Evolutionary conservation across 768 basidiomycete genomes (phyloP).

Genomic region (Rhodotorula toruloides): DNA sequence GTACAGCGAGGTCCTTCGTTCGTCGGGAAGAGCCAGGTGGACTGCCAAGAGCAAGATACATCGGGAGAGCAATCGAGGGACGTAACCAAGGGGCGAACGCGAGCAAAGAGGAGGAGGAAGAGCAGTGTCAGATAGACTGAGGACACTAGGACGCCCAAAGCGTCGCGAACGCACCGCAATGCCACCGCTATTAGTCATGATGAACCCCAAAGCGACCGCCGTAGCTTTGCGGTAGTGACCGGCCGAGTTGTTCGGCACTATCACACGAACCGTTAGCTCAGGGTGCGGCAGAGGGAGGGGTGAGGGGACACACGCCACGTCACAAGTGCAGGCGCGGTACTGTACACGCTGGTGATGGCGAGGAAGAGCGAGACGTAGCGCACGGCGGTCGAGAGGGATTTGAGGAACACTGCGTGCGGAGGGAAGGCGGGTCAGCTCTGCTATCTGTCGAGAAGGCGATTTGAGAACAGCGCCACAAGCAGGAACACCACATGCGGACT

Average conservation of each 20-base stretch:
- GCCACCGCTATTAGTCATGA: constrained; percentile 48
- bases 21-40: constrained; percentile 49
- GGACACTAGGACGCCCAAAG: background rate
- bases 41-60: too few species aligned
- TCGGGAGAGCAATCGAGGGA: too few species aligned
- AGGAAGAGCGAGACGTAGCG: constrained; percentile 23
- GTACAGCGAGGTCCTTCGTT: constrained; percentile 54
- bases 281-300: background rate
- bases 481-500: constrained; percentile 59
- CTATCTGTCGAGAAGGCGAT: too few species aligned
- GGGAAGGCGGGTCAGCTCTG: too few species aligned
- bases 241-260: constrained; percentile 20
- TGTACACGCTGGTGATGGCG: constrained; percentile 22
- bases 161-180: background rate
- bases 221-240: constrained; percentile 31
- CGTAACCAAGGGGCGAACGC: too few species aligned
- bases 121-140: constrained; percentile 48
- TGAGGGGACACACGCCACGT: constrained; percentile 20
- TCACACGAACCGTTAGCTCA: too few species aligned
- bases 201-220: constrained; percentile 55
- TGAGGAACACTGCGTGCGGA: constrained; percentile 25
- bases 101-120: too few species aligned
- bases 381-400: background rate
- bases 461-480: constrained; percentile 61
- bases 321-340: constrained; percentile 1